Evolutionary conservation across 2,329 filamentous ascomycete genomes (phyloP), one percentile per base, ranked within the genome.

Genomic region (Trichoderma sp.): DNA sequence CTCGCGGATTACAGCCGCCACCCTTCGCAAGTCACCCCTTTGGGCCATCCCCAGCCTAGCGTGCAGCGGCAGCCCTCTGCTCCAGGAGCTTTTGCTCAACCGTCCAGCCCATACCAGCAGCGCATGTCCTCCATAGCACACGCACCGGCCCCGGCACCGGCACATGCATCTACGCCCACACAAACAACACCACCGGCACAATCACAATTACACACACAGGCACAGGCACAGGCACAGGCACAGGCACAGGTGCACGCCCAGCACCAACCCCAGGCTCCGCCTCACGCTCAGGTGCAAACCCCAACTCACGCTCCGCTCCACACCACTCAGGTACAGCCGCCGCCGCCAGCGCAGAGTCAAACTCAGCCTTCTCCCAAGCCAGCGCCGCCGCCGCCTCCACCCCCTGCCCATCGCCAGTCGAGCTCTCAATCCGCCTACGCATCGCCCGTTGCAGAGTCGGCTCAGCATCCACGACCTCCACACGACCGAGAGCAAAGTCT

Each of bases 401-500:
- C 74, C 69, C 80, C 75, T 69, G 75, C 76, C 72, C 79, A 80
- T 69, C 82, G 83, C 34, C 61, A 58, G 11, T 67, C 68, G 13
- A 74, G 79, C 82, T 75, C 77, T 81, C 52, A 61, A 11, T 70
- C 69, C 51, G 46, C 79, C 59, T 83, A 85, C 78, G 84, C 85
- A 63, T 79, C 80, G 43, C 76, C 79, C 21, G 74, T 75, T 24
- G 74, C 77, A 49, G 82, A 84, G 70, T 77, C 80, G 54, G 82
- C 83, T 71, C 81, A 81, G 77, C 79, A 86, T 76, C 83, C 84
- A 54, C 82, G 84, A 69, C 85, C 85, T 54, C 83, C 84, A 59
- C 84, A 84, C 71, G 90, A 93, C 67, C 86, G 90, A 74, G 91
- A 92, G 70, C 83, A 86, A 60, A 92, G 90, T 76, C 78, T 91